Conservation (phyloP, 768 basidiomycete species). For the Lactarius sp. region DNA sequence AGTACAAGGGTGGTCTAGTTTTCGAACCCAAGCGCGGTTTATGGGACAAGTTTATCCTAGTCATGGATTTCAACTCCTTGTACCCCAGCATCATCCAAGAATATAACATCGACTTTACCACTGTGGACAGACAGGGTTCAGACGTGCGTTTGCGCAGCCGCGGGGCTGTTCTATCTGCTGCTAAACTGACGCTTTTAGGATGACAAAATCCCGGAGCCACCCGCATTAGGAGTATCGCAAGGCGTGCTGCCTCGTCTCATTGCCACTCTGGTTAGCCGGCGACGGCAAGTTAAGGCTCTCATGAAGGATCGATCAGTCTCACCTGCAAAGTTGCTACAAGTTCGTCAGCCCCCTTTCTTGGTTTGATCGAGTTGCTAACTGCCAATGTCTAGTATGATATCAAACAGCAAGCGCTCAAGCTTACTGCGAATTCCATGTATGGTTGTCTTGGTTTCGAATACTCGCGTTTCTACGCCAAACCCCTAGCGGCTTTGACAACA, state of each 20-base stretch:
- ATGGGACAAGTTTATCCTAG: conserved; percentile 95
- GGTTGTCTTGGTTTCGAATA: conserved; percentile 98
- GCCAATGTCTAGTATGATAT: conserved; percentile 72
- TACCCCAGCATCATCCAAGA: conserved; percentile 99
- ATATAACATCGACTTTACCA: conserved; percentile 99
- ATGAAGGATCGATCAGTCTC: conserved; percentile 86
- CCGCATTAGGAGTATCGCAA: conserved; percentile 59
- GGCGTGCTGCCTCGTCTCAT: conserved; percentile 97
- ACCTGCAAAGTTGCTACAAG: conserved; percentile 78
- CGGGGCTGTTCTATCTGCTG: not conserved
- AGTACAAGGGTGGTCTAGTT: conserved; percentile 97
- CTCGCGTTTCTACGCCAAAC: conserved; percentile 93
- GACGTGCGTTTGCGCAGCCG: conserved; percentile 37
- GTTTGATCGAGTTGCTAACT: conserved; percentile 4
- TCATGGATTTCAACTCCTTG: conserved; percentile 99
- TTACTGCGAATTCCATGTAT: conserved; percentile 99
- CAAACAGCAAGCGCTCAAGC: conserved; percentile 93
- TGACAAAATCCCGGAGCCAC: conserved; percentile 88
- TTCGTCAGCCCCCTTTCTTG: conserved; percentile 31
- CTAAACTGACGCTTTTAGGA: conserved; percentile 46
- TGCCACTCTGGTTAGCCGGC: conserved; percentile 88
- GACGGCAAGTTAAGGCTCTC: conserved; percentile 83
- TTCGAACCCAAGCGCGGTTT: conserved; percentile 94
- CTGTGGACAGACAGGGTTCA: conserved; percentile 67
- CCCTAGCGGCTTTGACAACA: conserved; percentile 95